phyloP scores from a whole-genome alignment of 2,329 filamentous ascomycete genomes.

The Paecilomyces niveus region DNA sequence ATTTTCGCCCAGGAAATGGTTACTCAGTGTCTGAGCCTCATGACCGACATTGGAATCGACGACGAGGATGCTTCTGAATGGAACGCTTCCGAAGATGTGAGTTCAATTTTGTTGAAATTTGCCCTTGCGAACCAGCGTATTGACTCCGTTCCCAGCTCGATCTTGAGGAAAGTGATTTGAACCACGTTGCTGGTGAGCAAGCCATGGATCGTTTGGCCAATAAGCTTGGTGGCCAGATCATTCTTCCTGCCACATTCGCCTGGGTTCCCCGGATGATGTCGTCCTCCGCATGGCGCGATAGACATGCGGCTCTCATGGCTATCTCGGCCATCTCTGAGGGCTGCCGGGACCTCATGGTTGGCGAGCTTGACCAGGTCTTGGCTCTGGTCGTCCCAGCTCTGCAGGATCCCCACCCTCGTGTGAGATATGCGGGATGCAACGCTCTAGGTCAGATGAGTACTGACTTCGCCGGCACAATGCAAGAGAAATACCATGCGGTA shows the following conservation, averaged over 20 bases:
- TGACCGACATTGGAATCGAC: constrained; percentile 93
- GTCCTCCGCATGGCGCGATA: constrained; percentile 87
- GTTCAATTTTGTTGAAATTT: constrained; percentile 22
- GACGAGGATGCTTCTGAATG: constrained; percentile 94
- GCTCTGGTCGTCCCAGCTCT: constrained; percentile 91
- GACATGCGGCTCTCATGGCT: constrained; percentile 95
- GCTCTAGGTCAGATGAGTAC: constrained; percentile 99
- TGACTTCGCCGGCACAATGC: constrained; percentile 96
- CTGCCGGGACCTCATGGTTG: constrained; percentile 90
- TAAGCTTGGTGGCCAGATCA: constrained; percentile 89
- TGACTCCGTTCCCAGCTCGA: constrained; percentile 57
- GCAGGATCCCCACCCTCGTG: constrained; percentile 82
- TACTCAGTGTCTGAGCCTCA: constrained; percentile 91
- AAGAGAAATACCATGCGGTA: constrained; percentile 83
- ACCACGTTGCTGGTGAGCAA: constrained; percentile 96
- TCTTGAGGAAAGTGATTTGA: constrained; percentile 89
- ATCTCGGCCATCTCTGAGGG: constrained; percentile 98
- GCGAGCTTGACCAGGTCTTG: constrained; percentile 86
- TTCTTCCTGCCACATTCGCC: constrained; percentile 86
- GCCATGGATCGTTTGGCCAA: constrained; percentile 97
- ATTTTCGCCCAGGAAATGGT: constrained; percentile 95
- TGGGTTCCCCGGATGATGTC: constrained; percentile 98
- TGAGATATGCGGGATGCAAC: constrained; percentile 96
- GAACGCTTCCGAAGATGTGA: constrained; percentile 83
- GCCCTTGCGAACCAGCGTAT: background rate